phyloP scores from a whole-genome alignment of 2,329 filamentous ascomycete genomes.

The Microsporum audouinii region DNA sequence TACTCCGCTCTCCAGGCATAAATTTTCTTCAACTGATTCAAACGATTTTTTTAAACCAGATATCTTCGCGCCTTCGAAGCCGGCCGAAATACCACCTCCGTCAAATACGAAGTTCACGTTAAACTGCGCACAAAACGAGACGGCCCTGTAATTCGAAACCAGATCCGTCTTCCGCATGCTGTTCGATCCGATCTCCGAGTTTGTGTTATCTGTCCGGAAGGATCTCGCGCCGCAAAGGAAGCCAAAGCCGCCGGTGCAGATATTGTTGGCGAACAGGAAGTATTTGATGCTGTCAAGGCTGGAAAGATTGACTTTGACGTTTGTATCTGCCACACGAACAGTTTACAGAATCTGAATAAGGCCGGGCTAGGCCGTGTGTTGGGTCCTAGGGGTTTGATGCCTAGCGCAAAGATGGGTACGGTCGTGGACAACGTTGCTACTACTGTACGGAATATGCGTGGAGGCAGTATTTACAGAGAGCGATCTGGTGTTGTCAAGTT shows the following conservation, averaged over 20 bases:
- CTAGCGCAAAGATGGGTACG: slow-evolving; percentile 74
- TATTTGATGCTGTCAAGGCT: slow-evolving; percentile 67
- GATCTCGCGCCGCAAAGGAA: slow-evolving; percentile 59
- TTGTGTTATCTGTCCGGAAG: slow-evolving; percentile 81
- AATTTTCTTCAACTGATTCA: neutral
- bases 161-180: slow-evolving; percentile 75
- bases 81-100: slow-evolving; percentile 57
- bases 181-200: slow-evolving; percentile 82
- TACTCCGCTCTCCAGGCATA: neutral
- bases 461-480: slow-evolving; percentile 79
- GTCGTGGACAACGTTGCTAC: slow-evolving; percentile 68
- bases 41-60: slow-evolving; percentile 37
- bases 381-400: slow-evolving; percentile 87
- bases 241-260: slow-evolving; percentile 69
- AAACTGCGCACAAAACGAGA: slow-evolving; percentile 75
- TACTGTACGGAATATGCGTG: slow-evolving; percentile 70
- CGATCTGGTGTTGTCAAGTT: slow-evolving; percentile 71
- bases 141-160: slow-evolving; percentile 75
- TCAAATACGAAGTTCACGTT: slow-evolving; percentile 83
- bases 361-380: slow-evolving; percentile 68
- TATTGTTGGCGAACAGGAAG: slow-evolving; percentile 70
- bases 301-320: slow-evolving; percentile 79
- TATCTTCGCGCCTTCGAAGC: slow-evolving; percentile 90
- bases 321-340: slow-evolving; percentile 73
- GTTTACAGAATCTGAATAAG: slow-evolving; percentile 67